These are phyloP conservation scores for Fusarium dlaminii DNA, from an alignment of 2,329 filamentous ascomycete genomes.

Conservation along the genomic window DNA sequence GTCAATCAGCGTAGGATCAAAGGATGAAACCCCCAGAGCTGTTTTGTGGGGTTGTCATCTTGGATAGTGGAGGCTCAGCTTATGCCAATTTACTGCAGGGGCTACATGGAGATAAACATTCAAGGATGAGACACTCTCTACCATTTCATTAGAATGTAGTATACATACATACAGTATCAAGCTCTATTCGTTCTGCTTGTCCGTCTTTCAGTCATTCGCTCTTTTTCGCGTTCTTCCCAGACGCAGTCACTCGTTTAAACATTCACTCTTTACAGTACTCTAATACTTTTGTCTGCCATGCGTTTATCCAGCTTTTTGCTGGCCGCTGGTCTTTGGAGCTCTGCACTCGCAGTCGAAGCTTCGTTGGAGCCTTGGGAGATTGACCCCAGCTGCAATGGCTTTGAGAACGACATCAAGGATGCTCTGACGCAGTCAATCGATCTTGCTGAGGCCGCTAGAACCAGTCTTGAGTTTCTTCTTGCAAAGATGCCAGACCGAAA, in stretches of 20 bases:
- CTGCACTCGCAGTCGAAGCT: background rate
- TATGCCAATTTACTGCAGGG: slow-evolving; percentile 13
- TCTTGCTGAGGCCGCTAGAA: slow-evolving; percentile 1
- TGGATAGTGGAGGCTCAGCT: background rate
- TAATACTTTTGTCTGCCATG: background rate
- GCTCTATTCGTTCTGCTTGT: background rate
- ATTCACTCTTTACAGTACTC: background rate
- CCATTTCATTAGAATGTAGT: background rate
- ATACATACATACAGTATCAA: slow-evolving; percentile 1
- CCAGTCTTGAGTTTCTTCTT: background rate
- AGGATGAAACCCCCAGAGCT: background rate
- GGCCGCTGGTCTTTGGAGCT: background rate
- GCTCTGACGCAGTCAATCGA: slow-evolving; percentile 6
- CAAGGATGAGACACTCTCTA: background rate
- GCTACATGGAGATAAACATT: background rate
- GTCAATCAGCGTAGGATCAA: background rate
- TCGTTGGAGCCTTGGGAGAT: slow-evolving; percentile 2
- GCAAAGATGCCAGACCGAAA: background rate
- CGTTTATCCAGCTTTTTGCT: background rate
- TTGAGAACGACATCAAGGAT: background rate
- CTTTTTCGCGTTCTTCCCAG: background rate
- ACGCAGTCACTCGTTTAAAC: background rate
- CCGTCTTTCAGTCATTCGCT: background rate
- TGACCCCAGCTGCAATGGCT: background rate
- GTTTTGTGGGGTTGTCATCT: background rate